These are phyloP conservation scores for Phymatotrichopsis omnivora DNA, from an alignment of 2,329 filamentous ascomycete species.

Conservation along the genomic window DNA sequence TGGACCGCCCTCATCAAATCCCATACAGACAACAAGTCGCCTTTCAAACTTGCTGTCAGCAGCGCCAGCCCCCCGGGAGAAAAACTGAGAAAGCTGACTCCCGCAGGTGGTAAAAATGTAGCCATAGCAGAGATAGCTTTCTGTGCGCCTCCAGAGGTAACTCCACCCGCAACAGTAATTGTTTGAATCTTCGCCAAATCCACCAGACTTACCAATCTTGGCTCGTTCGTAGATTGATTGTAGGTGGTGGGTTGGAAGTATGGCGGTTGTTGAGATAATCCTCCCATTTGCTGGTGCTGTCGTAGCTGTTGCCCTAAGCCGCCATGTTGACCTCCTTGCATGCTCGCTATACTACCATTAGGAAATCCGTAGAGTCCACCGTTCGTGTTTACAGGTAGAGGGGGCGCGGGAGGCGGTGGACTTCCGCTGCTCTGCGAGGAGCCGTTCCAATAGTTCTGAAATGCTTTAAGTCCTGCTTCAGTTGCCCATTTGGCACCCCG, in stretches of 20 bases:
- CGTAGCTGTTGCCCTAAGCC: constrained; percentile 26
- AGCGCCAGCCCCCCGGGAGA: constrained; percentile 62
- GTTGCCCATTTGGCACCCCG: constrained; percentile 66
- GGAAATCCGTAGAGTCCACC: constrained; percentile 14
- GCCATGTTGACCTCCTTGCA: constrained; percentile 33
- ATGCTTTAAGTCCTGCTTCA: constrained; percentile 65
- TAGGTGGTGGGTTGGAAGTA: constrained; percentile 42
- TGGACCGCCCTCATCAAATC: constrained; percentile 49
- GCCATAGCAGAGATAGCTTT: constrained; percentile 47
- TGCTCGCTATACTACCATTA: constrained; percentile 25
- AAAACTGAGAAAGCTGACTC: constrained; percentile 73
- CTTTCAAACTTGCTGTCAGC: constrained; percentile 71
- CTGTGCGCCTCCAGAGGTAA: constrained; percentile 41
- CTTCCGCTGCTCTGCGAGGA: constrained; percentile 5
- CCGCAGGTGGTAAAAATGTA: constrained; percentile 60
- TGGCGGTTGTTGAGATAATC: constrained; percentile 36
- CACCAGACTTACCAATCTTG: constrained; percentile 63
- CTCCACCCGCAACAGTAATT: constrained; percentile 28
- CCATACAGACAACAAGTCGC: constrained; percentile 76
- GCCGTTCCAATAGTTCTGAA: constrained; percentile 71
- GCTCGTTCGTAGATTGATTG: constrained; percentile 48
- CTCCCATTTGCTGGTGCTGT: constrained; percentile 26
- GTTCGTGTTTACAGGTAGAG: constrained; percentile 1
- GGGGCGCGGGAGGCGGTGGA: constrained; percentile 9
- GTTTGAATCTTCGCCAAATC: constrained; percentile 55